A percentile compares a stretch with the other conserved stretches of the same genome.
Evolutionary conservation across 257 asterid species (phyloP).

Genomic region (Penstemon eatonii): DNA sequence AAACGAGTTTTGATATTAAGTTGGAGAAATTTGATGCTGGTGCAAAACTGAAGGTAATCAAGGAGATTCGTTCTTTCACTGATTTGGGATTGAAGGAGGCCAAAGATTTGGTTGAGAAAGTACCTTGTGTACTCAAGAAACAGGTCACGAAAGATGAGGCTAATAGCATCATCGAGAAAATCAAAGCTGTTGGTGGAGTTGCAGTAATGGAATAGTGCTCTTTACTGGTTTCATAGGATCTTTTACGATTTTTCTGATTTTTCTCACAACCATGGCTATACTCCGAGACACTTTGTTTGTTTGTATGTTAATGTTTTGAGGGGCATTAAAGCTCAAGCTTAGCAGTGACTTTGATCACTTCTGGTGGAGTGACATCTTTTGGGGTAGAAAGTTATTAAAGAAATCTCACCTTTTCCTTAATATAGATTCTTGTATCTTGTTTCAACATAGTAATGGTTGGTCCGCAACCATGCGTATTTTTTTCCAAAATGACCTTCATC

Average conservation of each 20-base stretch:
- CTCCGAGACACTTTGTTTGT: background rate
- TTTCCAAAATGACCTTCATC: too few species aligned
- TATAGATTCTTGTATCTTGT: background rate
- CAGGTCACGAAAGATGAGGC: conserved; percentile 84
- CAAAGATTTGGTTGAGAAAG: conserved; percentile 78
- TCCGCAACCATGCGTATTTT: too few species aligned
- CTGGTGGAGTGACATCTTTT: background rate
- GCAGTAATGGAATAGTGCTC: conserved; percentile 67
- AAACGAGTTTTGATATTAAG: conserved; percentile 71
- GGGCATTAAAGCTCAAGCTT: conserved; percentile 11
- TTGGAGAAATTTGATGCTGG: conserved; percentile 73
- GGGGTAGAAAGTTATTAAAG: background rate
- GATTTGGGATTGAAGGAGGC: conserved; percentile 87
- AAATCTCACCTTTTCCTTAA: background rate
- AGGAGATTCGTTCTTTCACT: conserved; percentile 77
- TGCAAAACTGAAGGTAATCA: conserved; percentile 78
- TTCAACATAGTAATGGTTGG: background rate
- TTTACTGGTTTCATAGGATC: background rate
- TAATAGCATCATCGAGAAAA: conserved; percentile 64
- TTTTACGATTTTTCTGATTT: background rate
- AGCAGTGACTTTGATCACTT: background rate
- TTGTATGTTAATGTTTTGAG: background rate
- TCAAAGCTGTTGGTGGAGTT: conserved; percentile 84
- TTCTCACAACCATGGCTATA: background rate
- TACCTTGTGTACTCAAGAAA: conserved; percentile 62